Base-by-base conservation (phyloP, 257 asterid genomes). In the Solanum lycopersicoides region DNA sequence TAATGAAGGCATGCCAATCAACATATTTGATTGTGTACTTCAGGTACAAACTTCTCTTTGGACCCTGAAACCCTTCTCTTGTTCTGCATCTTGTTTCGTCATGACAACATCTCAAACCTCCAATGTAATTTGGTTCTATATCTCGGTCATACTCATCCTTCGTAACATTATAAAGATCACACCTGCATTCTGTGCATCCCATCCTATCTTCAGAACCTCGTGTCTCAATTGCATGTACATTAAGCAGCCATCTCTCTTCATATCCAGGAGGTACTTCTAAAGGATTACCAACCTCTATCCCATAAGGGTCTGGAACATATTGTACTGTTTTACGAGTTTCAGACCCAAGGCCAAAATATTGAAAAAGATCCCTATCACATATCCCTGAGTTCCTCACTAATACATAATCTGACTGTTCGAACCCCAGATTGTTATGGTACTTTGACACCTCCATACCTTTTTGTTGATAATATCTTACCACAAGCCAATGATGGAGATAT, bases 291-390 rank as follows among this genome's bases (percentile, higher is more conserved):
- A 93, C 87, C 88, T 92, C 97, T 66, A 96, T 94, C 14, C 96
- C 97, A 65, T 94, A 95, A 63, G 98, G 98, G 69, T 91, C 97
- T 0, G 98, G 99, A 45, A 95, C 91, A 8, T 85, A 25, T 5
- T 94, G 90, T 68, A 83, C 86, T 10, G 99, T 96, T 83, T 82
- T 90, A 12, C 98, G 92, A 9, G 98, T 96, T 92, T 96, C 99
- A 1, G 99, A 94, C 30, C 99, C 99, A 1, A 96, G 94, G 85
- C 99, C 98, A 56, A 95, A 96, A 84, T 93, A 94, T 87, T 96
- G 98, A 3, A 76, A 11, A 13, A 94, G 94, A 10, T 91, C 94
- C 15, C 30, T 9, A 12, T 86, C 93, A 68, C 99, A 96, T 12
- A 94, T 5, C 37, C 99, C 99, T 37, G 82, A 87, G 66, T 93